phyloP scores from a whole-genome alignment of 129 eudicot species.

The Flaveria ramosissima region DNA sequence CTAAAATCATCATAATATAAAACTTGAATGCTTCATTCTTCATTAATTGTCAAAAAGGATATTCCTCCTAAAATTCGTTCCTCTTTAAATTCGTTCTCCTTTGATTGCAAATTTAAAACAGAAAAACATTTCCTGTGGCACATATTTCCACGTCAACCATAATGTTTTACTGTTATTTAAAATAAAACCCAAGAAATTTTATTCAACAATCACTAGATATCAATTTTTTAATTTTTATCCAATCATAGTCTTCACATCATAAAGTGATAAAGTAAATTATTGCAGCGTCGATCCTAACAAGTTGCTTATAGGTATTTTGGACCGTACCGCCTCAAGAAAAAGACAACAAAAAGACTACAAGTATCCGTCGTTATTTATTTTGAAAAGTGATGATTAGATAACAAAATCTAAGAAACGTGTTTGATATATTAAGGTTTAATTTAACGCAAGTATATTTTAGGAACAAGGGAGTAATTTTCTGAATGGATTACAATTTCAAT shows the following conservation, averaged over 20 bases:
- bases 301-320: no score
- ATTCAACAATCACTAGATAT: background rate
- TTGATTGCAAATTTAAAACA: background rate
- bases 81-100: background rate
- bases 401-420: background rate
- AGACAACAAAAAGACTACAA: background rate
- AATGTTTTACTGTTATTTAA: background rate
- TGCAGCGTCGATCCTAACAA: no score
- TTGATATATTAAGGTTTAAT: background rate
- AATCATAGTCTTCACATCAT: background rate
- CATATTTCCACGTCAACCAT: background rate
- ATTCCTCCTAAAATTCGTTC: background rate
- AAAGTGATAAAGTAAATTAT: no score
- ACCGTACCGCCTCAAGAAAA: background rate
- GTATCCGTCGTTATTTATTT: background rate
- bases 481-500: no score
- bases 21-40: background rate
- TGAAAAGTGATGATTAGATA: background rate
- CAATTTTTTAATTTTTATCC: background rate
- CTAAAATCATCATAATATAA: background rate
- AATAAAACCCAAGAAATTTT: background rate
- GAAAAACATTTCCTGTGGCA: constrained; percentile 1
- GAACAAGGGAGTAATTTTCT: background rate
- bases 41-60: background rate
- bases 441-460: no score